Evolutionary conservation across 371 early-diverging fungal species (phyloP).

Genomic region (Apophysomyces sp.): DNA sequence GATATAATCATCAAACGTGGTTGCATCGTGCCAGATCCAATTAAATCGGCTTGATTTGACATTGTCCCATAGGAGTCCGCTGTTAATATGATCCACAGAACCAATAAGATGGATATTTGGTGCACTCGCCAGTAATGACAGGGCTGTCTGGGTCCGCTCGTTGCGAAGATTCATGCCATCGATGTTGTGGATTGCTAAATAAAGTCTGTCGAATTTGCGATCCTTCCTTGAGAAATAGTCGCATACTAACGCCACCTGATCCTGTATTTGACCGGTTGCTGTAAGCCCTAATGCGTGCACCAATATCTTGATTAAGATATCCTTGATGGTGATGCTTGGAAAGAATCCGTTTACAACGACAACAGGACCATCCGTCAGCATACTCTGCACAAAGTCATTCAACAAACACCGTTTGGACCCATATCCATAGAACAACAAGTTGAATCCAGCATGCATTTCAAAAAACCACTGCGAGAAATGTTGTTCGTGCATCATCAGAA

Average conservation of each 20-base stretch:
- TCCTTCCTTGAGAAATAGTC: slow-evolving; percentile 57
- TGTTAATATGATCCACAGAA: slow-evolving; percentile 88
- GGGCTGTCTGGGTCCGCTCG: slow-evolving; percentile 63
- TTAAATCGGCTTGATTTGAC: slow-evolving; percentile 65
- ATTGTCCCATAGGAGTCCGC: slow-evolving; percentile 87
- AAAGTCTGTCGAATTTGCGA: slow-evolving; percentile 55
- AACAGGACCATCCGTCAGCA: slow-evolving; percentile 62
- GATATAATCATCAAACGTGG: slow-evolving; percentile 80
- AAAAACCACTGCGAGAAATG: slow-evolving; percentile 85
- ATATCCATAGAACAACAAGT: slow-evolving; percentile 84
- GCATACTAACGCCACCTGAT: slow-evolving; percentile 64
- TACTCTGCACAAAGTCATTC: slow-evolving; percentile 63
- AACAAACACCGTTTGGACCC: slow-evolving; percentile 86
- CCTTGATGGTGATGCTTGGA: slow-evolving; percentile 74
- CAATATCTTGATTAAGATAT: slow-evolving; percentile 64
- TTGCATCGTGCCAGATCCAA: slow-evolving; percentile 90
- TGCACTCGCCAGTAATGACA: slow-evolving; percentile 67
- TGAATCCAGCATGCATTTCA: slow-evolving; percentile 76
- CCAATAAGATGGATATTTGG: slow-evolving; percentile 79
- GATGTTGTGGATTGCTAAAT: slow-evolving; percentile 87
- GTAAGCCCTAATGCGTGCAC: slow-evolving; percentile 44
- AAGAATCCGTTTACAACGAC: slow-evolving; percentile 85
- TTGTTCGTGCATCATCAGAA: slow-evolving; percentile 54
- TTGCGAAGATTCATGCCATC: slow-evolving; percentile 84
- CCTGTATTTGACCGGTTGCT: slow-evolving; percentile 52